These are phyloP conservation scores for Shiraia bambusicola DNA, from an alignment of 2,329 filamentous ascomycete species.

Conservation along the genomic window DNA sequence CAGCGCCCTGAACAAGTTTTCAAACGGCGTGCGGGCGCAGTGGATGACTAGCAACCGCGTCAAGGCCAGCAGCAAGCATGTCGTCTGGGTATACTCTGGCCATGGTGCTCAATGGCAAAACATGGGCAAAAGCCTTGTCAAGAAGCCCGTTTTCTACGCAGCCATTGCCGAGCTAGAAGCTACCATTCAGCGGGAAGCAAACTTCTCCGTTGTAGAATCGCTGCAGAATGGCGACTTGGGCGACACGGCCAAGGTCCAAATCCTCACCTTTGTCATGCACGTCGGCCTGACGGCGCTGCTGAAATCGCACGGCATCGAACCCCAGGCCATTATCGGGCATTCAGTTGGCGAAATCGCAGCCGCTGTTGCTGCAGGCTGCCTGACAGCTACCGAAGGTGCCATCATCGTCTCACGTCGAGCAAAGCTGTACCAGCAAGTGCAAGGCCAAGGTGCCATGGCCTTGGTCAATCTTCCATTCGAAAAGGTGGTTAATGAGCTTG, in stretches of 20 bases:
- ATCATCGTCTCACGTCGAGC: constrained; percentile 38
- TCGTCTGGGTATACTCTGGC: constrained; percentile 33
- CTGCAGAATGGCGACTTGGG: constrained; percentile 20
- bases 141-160: constrained; percentile 5
- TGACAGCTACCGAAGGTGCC: constrained; percentile 39
- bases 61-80: constrained; percentile 1
- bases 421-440: constrained; percentile 28
- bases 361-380: constrained; percentile 36
- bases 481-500: constrained; percentile 25
- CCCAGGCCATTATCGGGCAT: constrained; percentile 22
- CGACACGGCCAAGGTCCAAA: constrained; percentile 30
- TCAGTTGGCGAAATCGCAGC: constrained; percentile 40
- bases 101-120: constrained; percentile 33
- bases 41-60: constrained; percentile 2
- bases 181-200: constrained; percentile 11
- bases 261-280: constrained; percentile 40
- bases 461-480: constrained; percentile 35
- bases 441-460: constrained; percentile 32
- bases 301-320: constrained; percentile 13
- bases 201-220: constrained; percentile 16
- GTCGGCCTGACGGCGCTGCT: constrained; percentile 25
- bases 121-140: constrained; percentile 27
- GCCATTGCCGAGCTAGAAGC: constrained; percentile 7
- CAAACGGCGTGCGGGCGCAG: neutral
- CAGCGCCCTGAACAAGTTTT: constrained; percentile 8